Conservation (phyloP, 179 eudicot species). For the Amaranthus tricolor region DNA sequence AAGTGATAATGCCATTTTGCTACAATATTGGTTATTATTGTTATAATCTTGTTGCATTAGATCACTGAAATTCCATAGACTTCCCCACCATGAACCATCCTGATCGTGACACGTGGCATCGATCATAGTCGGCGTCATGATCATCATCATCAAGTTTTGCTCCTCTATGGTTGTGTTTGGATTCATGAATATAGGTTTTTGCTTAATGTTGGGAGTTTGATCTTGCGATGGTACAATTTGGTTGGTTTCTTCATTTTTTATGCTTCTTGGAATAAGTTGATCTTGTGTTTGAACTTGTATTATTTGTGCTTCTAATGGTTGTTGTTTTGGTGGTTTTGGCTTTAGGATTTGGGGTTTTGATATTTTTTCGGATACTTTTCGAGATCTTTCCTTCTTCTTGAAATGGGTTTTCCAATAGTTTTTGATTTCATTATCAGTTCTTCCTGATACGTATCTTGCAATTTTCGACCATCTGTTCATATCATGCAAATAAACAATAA, state of each 20-base stretch:
- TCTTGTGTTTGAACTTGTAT: background rate
- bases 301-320: background rate
- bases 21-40: constrained; percentile 15
- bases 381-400: constrained; percentile 45
- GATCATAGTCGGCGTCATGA: constrained; percentile 24
- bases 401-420: constrained; percentile 75
- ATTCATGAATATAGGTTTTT: constrained; percentile 15
- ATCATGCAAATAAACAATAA: background rate
- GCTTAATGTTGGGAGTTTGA: background rate
- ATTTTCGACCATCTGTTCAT: constrained; percentile 61
- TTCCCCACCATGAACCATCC: constrained; percentile 33
- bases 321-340: constrained; percentile 9
- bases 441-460: constrained; percentile 63
- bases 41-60: background rate
- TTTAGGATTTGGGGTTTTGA: constrained; percentile 21
- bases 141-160: constrained; percentile 13
- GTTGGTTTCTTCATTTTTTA: background rate
- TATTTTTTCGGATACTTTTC: constrained; percentile 21
- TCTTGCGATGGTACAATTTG: constrained; percentile 9
- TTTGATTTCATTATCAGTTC: constrained; percentile 66
- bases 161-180: constrained; percentile 23
- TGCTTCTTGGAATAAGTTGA: background rate
- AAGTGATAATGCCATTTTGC: constrained; percentile 28
- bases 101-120: constrained; percentile 29
- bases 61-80: constrained; percentile 43